Evolutionary conservation across 805 yeast genomes (phyloP).

Genomic region (Hanseniaspora thailandica): DNA sequence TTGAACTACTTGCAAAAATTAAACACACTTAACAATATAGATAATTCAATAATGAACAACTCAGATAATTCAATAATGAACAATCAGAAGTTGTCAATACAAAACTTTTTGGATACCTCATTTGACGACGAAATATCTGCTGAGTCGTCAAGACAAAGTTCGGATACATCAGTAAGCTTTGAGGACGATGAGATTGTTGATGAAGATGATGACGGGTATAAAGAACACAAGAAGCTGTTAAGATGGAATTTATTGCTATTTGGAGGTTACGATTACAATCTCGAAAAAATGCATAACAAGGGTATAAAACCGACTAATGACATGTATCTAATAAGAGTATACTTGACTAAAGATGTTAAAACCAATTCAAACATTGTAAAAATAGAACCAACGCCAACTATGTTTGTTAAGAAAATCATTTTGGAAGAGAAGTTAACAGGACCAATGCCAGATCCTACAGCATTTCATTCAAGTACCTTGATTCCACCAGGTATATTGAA

Average conservation of each 20-base stretch:
- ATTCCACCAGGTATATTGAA: background rate
- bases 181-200: background rate
- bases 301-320: background rate
- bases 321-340: background rate
- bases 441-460: background rate
- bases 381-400: background rate
- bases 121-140: background rate
- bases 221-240: background rate
- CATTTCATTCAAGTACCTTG: slow-evolving; percentile 10
- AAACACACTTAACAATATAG: background rate
- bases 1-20: background rate
- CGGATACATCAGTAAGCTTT: background rate
- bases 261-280: slow-evolving; percentile 1
- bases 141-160: background rate
- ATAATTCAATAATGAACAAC: background rate
- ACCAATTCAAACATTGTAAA: background rate
- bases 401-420: background rate
- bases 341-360: background rate
- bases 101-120: background rate
- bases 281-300: background rate
- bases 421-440: background rate
- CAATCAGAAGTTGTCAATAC: background rate
- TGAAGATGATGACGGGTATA: background rate
- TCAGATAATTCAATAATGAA: background rate
- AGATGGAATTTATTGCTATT: slow-evolving; percentile 2